Evolutionary conservation across 805 yeast genomes (phyloP).

Genomic region (Kodamaea leandrae): DNA sequence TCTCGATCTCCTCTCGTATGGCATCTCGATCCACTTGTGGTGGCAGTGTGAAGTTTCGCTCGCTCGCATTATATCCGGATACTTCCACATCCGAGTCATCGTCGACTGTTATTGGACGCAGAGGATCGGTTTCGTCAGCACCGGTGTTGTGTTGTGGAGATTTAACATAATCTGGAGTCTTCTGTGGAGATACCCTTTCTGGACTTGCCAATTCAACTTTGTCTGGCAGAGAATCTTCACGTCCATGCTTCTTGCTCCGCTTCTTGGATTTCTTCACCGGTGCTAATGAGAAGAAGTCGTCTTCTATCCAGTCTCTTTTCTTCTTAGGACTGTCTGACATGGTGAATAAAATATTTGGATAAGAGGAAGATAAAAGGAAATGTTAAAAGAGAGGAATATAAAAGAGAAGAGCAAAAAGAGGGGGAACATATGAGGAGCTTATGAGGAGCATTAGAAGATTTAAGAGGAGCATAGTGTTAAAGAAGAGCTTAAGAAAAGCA

Average conservation of each 20-base stretch:
- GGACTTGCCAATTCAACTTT: neutral
- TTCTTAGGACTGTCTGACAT: constrained; percentile 10
- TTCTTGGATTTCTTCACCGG: constrained; percentile 11
- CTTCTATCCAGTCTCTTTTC: constrained; percentile 13
- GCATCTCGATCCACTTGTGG: constrained; percentile 8
- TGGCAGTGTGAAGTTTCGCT: constrained; percentile 2
- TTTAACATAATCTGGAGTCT: no score
- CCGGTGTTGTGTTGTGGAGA: no score
- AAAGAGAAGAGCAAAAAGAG: no score
- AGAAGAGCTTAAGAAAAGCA: no score
- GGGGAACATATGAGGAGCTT: no score
- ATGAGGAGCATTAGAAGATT: no score
- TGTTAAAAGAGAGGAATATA: no score
- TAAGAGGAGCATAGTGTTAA: no score
- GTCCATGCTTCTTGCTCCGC: constrained; percentile 3
- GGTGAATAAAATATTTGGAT: no score
- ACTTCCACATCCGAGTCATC: constrained; percentile 3
- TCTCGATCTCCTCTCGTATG: constrained; percentile 6
- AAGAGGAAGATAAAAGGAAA: no score
- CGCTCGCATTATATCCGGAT: neutral
- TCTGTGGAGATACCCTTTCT: neutral
- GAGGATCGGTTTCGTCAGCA: no score
- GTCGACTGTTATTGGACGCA: constrained; percentile 4
- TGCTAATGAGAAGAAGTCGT: constrained; percentile 17
- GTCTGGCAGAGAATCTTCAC: neutral